Percentiles rank a stretch among this genome's conserved stretches.
Conservation (phyloP, 805 yeast species). For the Hanseniaspora guilliermondii region DNA sequence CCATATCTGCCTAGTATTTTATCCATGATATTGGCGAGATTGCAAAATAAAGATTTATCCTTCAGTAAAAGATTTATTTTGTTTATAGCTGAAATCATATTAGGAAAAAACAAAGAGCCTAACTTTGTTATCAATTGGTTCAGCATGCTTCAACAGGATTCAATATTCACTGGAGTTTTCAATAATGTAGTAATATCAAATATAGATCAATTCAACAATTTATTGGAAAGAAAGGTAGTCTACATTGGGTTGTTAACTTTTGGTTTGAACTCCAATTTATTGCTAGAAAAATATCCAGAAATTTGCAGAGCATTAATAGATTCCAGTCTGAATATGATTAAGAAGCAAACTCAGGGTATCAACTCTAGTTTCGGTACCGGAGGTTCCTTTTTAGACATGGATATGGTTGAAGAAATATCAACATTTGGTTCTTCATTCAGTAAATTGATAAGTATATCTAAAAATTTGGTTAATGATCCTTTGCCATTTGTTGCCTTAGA, state of each 20-base stretch:
- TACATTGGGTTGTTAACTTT: conserved; percentile 39
- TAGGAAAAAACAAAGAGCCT: conserved; percentile 30
- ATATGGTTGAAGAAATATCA: conserved; percentile 56
- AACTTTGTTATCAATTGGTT: conserved; percentile 51
- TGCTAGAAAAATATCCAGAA: conserved; percentile 33
- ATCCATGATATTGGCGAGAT: conserved; percentile 59
- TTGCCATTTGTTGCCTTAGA: conserved; percentile 35
- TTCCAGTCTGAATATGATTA: conserved; percentile 30
- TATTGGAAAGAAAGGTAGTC: conserved; percentile 44
- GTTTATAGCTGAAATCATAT: conserved; percentile 45
- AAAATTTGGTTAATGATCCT: conserved; percentile 57
- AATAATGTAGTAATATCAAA: conserved; percentile 32
- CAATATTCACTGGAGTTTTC: conserved; percentile 40
- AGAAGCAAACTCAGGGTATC: conserved; percentile 18
- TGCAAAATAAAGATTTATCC: conserved; percentile 72
- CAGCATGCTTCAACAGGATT: conserved; percentile 54
- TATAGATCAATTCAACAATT: conserved; percentile 35
- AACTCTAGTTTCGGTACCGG: conserved; percentile 25
- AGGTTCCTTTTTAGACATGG: conserved; percentile 23
- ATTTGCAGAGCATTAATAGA: conserved; percentile 35
- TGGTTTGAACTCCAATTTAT: conserved; percentile 26
- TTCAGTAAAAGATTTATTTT: conserved; percentile 58
- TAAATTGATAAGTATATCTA: conserved; percentile 50
- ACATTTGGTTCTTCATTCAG: conserved; percentile 83
- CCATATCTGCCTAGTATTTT: conserved; percentile 61